Percentiles rank a stretch among this genome's conserved stretches.
Evolutionary conservation across 331 rosid species (phyloP).

Genomic region (Arachis monticola): DNA sequence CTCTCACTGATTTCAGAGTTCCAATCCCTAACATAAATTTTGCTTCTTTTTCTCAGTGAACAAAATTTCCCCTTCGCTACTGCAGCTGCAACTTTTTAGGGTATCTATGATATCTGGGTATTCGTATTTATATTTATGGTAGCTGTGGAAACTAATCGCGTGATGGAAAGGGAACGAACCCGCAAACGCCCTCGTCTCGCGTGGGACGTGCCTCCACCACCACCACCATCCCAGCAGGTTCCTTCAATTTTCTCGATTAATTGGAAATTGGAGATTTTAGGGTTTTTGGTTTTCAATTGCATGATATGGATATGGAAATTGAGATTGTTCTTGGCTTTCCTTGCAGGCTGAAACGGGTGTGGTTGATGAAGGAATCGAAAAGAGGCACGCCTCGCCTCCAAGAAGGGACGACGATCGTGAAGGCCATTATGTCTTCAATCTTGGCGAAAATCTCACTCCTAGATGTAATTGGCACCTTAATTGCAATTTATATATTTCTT

Average conservation of each 20-base stretch:
- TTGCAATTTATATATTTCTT: not conserved
- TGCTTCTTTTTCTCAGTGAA: not conserved
- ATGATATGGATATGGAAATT: not conserved
- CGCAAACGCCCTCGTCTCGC: constrained; percentile 82
- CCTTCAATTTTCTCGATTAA: constrained; percentile 38
- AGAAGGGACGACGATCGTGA: constrained; percentile 92
- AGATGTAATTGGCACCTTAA: constrained; percentile 61
- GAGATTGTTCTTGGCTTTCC: not conserved
- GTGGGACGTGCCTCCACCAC: constrained; percentile 72
- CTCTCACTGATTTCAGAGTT: not conserved
- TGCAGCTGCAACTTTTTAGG: not conserved
- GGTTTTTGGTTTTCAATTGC: constrained; percentile 21
- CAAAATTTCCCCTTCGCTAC: not conserved
- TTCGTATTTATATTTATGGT: constrained; percentile 30
- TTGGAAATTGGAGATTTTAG: constrained; percentile 15
- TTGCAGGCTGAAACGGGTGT: constrained; percentile 61
- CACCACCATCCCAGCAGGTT: constrained; percentile 54
- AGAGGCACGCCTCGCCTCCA: constrained; percentile 76
- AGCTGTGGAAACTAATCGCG: constrained; percentile 46
- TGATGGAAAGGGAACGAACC: constrained; percentile 74
- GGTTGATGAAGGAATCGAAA: constrained; percentile 52
- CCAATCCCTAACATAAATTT: not conserved
- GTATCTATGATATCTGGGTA: constrained; percentile 3
- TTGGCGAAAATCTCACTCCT: constrained; percentile 95
- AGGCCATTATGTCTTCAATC: constrained; percentile 81